A percentile compares a stretch with the other conserved stretches of the same genome.
Evolutionary conservation across 169 alveolate species (phyloP).

Genomic region (Plasmodium gonderi): DNA sequence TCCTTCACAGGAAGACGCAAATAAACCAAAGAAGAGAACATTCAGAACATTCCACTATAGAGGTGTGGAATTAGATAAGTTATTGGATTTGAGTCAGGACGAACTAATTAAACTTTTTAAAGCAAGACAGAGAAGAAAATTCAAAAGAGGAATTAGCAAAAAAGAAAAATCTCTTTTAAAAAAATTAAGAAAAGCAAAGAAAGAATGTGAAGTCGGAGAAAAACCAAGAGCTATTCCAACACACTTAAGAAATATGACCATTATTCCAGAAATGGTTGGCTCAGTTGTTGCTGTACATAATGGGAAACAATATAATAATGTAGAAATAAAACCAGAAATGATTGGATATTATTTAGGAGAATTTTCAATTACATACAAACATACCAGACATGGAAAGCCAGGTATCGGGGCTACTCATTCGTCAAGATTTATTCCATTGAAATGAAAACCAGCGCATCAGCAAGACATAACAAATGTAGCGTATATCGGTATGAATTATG

Average conservation of each 20-base stretch:
- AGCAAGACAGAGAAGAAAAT: conserved; percentile 98
- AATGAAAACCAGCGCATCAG: conserved; percentile 76
- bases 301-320: conserved; percentile 97
- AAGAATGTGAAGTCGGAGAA: conserved; percentile 93
- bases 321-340: conserved; percentile 99
- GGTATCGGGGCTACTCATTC: conserved; percentile 98
- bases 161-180: conserved; percentile 94
- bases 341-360: conserved; percentile 99
- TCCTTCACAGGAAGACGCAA: conserved; percentile 74
- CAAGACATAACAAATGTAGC: neutral
- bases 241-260: conserved; percentile 95
- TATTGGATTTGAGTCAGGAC: conserved; percentile 92
- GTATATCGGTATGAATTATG: neutral
- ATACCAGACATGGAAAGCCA: conserved; percentile 98
- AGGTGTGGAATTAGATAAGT: conserved; percentile 97
- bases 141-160: conserved; percentile 89
- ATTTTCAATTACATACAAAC: conserved; percentile 98
- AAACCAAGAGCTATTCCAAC: conserved; percentile 97
- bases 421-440: conserved; percentile 94
- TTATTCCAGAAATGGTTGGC: conserved; percentile 98
- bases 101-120: conserved; percentile 93
- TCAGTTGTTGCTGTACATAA: conserved; percentile 98
- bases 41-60: conserved; percentile 98
- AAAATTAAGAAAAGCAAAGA: conserved; percentile 95
- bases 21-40: conserved; percentile 95